phyloP scores from a whole-genome alignment of 495 filamentous ascomycete genomes.

The Aspergillus carlsbadensis region DNA sequence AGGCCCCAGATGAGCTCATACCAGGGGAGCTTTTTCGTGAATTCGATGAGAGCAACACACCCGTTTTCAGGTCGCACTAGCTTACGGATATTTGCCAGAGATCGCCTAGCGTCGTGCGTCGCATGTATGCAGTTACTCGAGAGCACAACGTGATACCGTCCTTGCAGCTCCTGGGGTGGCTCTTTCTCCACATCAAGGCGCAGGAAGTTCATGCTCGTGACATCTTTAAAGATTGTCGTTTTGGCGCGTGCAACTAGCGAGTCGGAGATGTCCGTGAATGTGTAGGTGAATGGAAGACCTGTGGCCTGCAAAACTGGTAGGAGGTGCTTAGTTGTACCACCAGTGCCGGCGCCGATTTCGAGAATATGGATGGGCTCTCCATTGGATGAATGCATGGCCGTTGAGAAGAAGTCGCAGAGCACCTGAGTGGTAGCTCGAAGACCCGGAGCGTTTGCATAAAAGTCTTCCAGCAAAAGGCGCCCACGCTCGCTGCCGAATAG shows the following conservation, averaged over 20 bases:
- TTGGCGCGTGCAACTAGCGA: constrained; percentile 38
- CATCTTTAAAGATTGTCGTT: too few species aligned
- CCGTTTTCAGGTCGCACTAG: constrained; percentile 25
- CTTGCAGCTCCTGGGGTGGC: constrained; percentile 22
- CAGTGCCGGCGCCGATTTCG: constrained; percentile 44
- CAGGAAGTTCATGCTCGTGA: constrained; percentile 27
- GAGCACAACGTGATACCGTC: constrained; percentile 40
- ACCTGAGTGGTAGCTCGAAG: too few species aligned
- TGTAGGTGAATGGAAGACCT: constrained; percentile 47
- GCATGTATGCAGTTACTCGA: constrained; percentile 48
- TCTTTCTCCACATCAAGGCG: constrained; percentile 42
- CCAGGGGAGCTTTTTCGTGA: constrained; percentile 26
- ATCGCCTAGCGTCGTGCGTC: constrained; percentile 29
- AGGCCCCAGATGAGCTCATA: constrained; percentile 33
- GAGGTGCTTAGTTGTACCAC: constrained; percentile 35
- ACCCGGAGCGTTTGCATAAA: too few species aligned
- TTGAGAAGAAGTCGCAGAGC: neutral
- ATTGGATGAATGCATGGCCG: too few species aligned
- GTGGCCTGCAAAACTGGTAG: constrained; percentile 26
- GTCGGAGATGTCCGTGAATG: constrained; percentile 41
- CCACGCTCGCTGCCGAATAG: too few species aligned
- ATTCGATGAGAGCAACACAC: constrained; percentile 37
- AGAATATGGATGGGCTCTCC: constrained; percentile 32
- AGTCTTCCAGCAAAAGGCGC: too few species aligned
- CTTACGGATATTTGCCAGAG: constrained; percentile 26